Evolutionary conservation across 306 rosid genomes (phyloP), one percentile per base, ranked within the genome.

Genomic region (Prunus kanzakura): DNA sequence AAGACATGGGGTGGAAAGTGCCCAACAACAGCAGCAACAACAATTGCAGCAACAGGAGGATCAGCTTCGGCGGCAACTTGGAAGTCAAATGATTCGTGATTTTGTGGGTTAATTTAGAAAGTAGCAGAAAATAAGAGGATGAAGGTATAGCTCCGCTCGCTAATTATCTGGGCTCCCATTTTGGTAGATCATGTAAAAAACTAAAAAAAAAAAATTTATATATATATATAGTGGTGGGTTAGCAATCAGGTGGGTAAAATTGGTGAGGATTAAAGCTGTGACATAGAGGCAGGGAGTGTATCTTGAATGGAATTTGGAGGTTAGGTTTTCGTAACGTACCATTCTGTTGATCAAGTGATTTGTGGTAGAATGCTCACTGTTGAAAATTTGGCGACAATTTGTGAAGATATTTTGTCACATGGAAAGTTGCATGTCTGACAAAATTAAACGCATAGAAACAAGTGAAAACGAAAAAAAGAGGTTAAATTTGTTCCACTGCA

Each of bases 1-100:
- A 6, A 86, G 93, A 74, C 96, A 89, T 75, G 90, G 92, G 3
- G 87, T 85, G 22, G 96, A 90, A 82, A 86, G 73, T 45, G 83
- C 61, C 0, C 93, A 86, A 22, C 87, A 73, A 9, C 89, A 89
- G 65, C 85, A 78, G 12, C 64, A 60, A 4, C 89, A 76, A 1
- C 88, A 87, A 11, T 27, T 84, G 64, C 80, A 75, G 27, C 84
- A 78, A 30, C 88, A 84, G 29, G 91, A 91, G 41, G 86, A 81
- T 35, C 95, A 86, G 65, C 82, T 85, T 56, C 73, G 87, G 63
- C 86, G 51, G 51, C 89, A 85, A 43, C 78, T 82, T 67, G 95
- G 87, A 75, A 84, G 90, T 4, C 87, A 88, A 55, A 84, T 88
- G 85, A 83, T 88, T 58, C 89, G 76, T 77, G 92, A 90, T 78